Evolutionary conservation across 176 grass and related monocot genomes (phyloP), one percentile per base, ranked within the genome.

Genomic region (Avena atlantica): DNA sequence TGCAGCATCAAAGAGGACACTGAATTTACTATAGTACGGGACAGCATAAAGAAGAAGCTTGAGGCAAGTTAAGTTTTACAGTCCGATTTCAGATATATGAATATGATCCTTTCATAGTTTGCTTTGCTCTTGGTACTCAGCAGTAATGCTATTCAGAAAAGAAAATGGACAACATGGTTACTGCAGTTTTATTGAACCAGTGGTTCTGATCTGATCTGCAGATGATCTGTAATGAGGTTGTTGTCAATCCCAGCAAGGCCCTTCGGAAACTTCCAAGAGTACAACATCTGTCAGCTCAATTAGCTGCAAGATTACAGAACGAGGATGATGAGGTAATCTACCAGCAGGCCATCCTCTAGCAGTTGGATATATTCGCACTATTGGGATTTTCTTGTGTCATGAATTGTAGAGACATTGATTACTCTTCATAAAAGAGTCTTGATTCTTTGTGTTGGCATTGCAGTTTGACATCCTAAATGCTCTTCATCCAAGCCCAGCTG

Each of bases 401-500:
- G 55, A 1, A 84, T 59, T 31, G 14, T 63, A 1, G 8, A 83
- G 16, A 6, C 48, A 37, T 65, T 65, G n/a, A n/a, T 2, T 34
- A 45, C 3, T 63, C 0, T 4, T 19, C 3, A 31, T 68, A 29
- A 3, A 53, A 19, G 19, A 31, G 3, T 34, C 0, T 23, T 72
- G 12, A 64, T 23, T 62, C 7, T 24, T 74, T 88, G 37, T 68
- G 10, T 51, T 74, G 73, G 34, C 48, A 53, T 70, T 93, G 59
- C 87, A 99, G 97, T 99, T 99, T 86, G 97, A 96, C 17, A 95
- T 99, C 57, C 82, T 99, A 82, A 94, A 88, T 70, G 89, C 89
- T 87, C 90, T 99, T 76, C 97, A 99, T 88, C 97, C 94, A 65
- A 99, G 97, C 81, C 92, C 97, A 85, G 94, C 92, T 78, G 97